Conservation (phyloP, 345 rosid species). For the Brassica napus region DNA sequence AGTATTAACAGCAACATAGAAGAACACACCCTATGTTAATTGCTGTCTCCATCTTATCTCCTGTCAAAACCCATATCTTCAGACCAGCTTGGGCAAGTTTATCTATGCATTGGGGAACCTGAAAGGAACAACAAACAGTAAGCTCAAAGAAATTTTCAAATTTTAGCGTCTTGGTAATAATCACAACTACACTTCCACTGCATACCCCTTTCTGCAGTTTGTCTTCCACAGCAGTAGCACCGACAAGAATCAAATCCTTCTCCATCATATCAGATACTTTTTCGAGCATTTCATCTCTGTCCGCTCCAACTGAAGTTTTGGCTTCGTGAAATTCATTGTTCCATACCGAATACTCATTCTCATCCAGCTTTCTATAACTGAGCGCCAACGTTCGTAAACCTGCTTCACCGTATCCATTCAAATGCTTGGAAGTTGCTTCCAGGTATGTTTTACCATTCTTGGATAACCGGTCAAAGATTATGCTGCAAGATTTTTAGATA, state of each 20-base stretch:
- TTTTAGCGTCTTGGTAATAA: conserved; percentile 3
- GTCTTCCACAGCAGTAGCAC: conserved; percentile 77
- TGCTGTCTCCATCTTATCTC: conserved; percentile 87
- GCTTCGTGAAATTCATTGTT: conserved; percentile 54
- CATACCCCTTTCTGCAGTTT: conserved; percentile 78
- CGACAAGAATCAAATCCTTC: conserved; percentile 62
- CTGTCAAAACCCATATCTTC: conserved; percentile 82
- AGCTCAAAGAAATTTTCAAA: conserved; percentile 1
- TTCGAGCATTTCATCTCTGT: conserved; percentile 67
- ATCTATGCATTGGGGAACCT: conserved; percentile 88
- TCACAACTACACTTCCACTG: conserved; percentile 8
- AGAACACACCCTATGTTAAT: conserved; percentile 63
- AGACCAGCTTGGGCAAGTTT: conserved; percentile 84
- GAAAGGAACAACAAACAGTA: neutral
- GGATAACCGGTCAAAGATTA: conserved; percentile 67
- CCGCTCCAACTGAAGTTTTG: conserved; percentile 59
- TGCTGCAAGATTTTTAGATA: conserved; percentile 45
- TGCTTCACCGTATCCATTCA: conserved; percentile 60
- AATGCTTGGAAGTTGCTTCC: conserved; percentile 55
- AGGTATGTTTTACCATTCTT: conserved; percentile 52
- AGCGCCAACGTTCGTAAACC: conserved; percentile 77
- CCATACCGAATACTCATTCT: conserved; percentile 56
- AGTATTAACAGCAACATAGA: conserved; percentile 14
- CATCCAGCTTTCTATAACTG: conserved; percentile 52
- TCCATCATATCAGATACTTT: conserved; percentile 66